A percentile compares a stretch with the other conserved stretches of the same genome.
Conservation (phyloP, 2,329 filamentous ascomycete genomes). For the Helotiales sp. region DNA sequence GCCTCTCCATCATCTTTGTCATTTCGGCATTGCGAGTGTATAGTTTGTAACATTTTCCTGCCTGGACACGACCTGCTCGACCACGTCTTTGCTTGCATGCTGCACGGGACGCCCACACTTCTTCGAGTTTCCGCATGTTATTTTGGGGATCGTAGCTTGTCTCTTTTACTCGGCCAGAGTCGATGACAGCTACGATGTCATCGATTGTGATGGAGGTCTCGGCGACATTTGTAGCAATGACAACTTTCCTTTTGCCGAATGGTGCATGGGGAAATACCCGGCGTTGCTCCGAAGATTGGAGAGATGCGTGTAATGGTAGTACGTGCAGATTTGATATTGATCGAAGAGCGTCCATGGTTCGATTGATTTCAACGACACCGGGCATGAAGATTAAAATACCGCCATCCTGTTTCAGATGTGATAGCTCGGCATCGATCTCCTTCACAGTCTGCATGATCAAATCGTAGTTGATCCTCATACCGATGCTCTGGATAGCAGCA, state of each 20-base stretch:
- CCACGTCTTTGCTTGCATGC: conserved; percentile 94
- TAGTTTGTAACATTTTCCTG: conserved; percentile 92
- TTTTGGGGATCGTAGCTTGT: conserved; percentile 90
- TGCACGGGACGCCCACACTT: conserved; percentile 92
- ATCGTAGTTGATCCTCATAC: conserved; percentile 89
- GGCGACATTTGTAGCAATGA: conserved; percentile 94
- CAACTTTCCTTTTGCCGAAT: conserved; percentile 82
- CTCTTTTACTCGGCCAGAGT: conserved; percentile 94
- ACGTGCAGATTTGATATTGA: conserved; percentile 72
- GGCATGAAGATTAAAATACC: conserved; percentile 96
- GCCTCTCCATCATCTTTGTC: conserved; percentile 81
- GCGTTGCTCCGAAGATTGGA: conserved; percentile 86
- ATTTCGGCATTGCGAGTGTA: conserved; percentile 85
- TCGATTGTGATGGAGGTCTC: conserved; percentile 99
- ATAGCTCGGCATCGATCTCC: conserved; percentile 79
- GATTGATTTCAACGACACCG: conserved; percentile 88
- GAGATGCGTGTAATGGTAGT: conserved; percentile 87
- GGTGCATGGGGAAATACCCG: conserved; percentile 82
- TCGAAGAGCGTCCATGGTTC: conserved; percentile 72
- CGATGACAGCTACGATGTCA: conserved; percentile 94
- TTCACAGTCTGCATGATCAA: conserved; percentile 80
- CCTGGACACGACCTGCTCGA: conserved; percentile 89
- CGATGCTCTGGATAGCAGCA: conserved; percentile 72
- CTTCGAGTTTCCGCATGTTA: conserved; percentile 92
- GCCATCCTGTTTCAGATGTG: conserved; percentile 68